Percentiles rank a stretch among this genome's conserved stretches.
Evolutionary conservation across 2,329 filamentous ascomycete genomes (phyloP).

Genomic region (Mollisia scopiformis): DNA sequence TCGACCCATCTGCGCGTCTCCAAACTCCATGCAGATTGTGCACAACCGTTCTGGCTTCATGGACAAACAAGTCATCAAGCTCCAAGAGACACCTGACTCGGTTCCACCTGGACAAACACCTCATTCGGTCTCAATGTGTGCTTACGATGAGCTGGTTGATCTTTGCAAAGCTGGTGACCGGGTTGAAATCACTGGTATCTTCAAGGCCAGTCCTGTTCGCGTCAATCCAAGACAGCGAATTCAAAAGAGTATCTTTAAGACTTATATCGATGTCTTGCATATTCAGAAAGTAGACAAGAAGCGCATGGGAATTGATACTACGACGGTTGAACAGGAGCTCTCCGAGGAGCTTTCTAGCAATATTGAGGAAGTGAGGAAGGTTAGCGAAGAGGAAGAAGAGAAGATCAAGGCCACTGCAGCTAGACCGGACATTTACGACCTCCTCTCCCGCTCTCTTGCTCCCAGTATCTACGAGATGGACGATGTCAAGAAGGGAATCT

Average conservation of each 20-base stretch:
- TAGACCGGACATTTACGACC: slow-evolving; percentile 87
- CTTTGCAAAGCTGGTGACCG: slow-evolving; percentile 98
- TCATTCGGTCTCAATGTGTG: slow-evolving; percentile 93
- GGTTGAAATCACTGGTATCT: slow-evolving; percentile 94
- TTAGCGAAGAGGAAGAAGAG: slow-evolving; percentile 83
- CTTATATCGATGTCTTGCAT: slow-evolving; percentile 92
- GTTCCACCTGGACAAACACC: slow-evolving; percentile 96
- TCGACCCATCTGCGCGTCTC: slow-evolving; percentile 76
- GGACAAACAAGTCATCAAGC: slow-evolving; percentile 98
- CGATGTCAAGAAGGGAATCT: slow-evolving; percentile 97
- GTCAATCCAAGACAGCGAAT: slow-evolving; percentile 92
- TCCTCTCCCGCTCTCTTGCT: slow-evolving; percentile 86
- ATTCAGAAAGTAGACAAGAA: slow-evolving; percentile 97
- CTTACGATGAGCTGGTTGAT: slow-evolving; percentile 96
- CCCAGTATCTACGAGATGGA: slow-evolving; percentile 98
- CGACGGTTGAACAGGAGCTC: slow-evolving; percentile 83
- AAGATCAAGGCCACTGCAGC: slow-evolving; percentile 83
- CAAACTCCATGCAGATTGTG: slow-evolving; percentile 97
- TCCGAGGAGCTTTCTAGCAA: slow-evolving; percentile 61
- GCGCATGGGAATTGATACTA: slow-evolving; percentile 86
- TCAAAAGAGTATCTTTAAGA: slow-evolving; percentile 96
- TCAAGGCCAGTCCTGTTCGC: slow-evolving; percentile 90
- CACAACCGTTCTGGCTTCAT: slow-evolving; percentile 95
- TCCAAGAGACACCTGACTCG: slow-evolving; percentile 95
- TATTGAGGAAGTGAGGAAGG: slow-evolving; percentile 81